Percentiles rank a stretch among this genome's conserved stretches.
Conservation (phyloP, 441 rosid genomes). For the Geranium incanum region DNA sequence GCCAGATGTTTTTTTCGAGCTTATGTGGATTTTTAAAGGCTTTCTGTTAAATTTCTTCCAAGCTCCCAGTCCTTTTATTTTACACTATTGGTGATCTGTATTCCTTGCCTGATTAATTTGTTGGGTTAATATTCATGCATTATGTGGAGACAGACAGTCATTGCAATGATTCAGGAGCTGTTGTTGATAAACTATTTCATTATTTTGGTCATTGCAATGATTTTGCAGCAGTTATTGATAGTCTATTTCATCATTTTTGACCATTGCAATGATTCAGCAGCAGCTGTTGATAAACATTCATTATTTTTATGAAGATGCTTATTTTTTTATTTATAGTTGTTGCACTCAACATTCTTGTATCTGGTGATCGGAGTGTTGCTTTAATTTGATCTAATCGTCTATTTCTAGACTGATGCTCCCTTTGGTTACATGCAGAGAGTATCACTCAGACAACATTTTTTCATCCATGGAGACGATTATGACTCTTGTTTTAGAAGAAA, state of each 20-base stretch:
- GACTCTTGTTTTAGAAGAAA: conserved; percentile 90
- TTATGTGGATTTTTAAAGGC: not conserved
- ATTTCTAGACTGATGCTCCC: not conserved
- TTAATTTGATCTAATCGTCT: not conserved
- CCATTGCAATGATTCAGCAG: not conserved
- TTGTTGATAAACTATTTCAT: not conserved
- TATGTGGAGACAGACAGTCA: not conserved
- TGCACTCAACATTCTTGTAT: not conserved
- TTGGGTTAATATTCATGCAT: not conserved
- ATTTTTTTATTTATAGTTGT: not conserved
- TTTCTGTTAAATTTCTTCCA: not conserved
- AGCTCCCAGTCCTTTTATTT: not conserved
- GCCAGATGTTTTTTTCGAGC: not conserved
- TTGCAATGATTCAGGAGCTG: not conserved
- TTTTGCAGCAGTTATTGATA: not conserved
- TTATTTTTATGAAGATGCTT: too few relatives aligned
- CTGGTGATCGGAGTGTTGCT: not conserved
- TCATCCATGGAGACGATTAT: conserved; percentile 84
- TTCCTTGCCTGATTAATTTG: not conserved
- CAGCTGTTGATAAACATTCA: not conserved
- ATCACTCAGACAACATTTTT: conserved; percentile 64
- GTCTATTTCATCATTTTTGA: not conserved
- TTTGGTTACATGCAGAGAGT: conserved; percentile 45
- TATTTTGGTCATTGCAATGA: not conserved
- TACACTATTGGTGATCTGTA: not conserved